Evolutionary conservation across 352 stramenopile genomes (phyloP).

Genomic region (Aphanomyces stellatus): DNA sequence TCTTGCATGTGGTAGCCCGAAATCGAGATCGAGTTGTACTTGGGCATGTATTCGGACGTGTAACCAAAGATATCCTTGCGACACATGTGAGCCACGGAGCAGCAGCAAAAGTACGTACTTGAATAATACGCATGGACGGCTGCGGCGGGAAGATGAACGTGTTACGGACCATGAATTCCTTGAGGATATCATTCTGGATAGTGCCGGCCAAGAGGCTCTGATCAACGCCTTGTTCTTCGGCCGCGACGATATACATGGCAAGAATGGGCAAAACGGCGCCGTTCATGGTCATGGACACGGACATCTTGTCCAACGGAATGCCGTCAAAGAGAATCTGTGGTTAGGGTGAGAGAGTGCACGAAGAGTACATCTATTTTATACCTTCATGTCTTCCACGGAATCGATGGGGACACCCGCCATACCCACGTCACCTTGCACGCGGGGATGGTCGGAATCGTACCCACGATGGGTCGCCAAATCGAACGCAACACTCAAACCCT

Average conservation of each 20-base stretch:
- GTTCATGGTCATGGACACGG: slow-evolving; percentile 99
- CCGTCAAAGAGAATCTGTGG: slow-evolving; percentile 90
- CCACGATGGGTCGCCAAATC: slow-evolving; percentile 96
- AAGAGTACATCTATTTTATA: not conserved
- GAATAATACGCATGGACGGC: slow-evolving; percentile 92
- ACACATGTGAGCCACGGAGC: not conserved
- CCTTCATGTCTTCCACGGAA: slow-evolving; percentile 95
- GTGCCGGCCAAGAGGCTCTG: slow-evolving; percentile 75
- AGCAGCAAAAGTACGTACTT: slow-evolving; percentile 19
- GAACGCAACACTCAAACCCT: slow-evolving; percentile 94
- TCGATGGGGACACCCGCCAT: slow-evolving; percentile 97
- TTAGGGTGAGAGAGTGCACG: not conserved
- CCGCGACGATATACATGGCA: slow-evolving; percentile 95
- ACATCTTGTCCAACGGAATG: slow-evolving; percentile 94
- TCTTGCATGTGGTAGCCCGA: slow-evolving; percentile 98
- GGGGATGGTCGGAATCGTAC: slow-evolving; percentile 95
- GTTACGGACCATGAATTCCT: slow-evolving; percentile 95
- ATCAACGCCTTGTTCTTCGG: slow-evolving; percentile 91
- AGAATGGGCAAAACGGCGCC: slow-evolving; percentile 94
- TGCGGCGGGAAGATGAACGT: slow-evolving; percentile 97
- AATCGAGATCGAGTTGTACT: slow-evolving; percentile 97
- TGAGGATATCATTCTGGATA: slow-evolving; percentile 95
- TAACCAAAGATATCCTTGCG: slow-evolving; percentile 94
- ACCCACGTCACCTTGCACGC: slow-evolving; percentile 93
- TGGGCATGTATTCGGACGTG: slow-evolving; percentile 93